Evolutionary conservation across 2,329 filamentous ascomycete species (phyloP).

Genomic region (Lasiodiplodia hormozganensis): DNA sequence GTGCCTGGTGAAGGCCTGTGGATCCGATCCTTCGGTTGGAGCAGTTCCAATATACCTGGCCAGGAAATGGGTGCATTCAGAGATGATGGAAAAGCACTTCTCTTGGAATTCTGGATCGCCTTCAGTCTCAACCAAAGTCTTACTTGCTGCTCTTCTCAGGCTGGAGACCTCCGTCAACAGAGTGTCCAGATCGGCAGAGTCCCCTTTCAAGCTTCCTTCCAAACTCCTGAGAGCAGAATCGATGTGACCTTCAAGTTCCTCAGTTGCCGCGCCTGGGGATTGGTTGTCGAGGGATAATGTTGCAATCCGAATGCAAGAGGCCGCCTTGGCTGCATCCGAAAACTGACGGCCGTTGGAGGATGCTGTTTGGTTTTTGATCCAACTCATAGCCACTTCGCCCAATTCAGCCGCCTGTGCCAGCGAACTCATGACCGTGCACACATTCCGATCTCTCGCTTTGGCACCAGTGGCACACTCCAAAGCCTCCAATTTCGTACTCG

Average conservation of each 20-base stretch:
- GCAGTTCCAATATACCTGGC: conserved; percentile 41
- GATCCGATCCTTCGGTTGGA: conserved; percentile 33
- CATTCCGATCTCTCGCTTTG: conserved; percentile 24
- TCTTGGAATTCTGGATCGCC: conserved; percentile 18
- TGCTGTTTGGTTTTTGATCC: conserved; percentile 34
- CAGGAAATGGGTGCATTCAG: conserved; percentile 42
- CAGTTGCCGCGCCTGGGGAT: conserved; percentile 34
- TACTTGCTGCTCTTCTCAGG: conserved; percentile 36
- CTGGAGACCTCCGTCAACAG: conserved; percentile 42
- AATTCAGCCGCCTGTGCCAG: conserved; percentile 45
- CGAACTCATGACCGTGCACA: conserved; percentile 37
- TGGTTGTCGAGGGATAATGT: conserved; percentile 41
- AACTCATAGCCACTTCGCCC: conserved; percentile 43
- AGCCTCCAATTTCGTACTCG: conserved; percentile 13
- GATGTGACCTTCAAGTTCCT: conserved; percentile 34
- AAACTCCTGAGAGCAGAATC: conserved; percentile 38
- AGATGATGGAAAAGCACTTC: conserved; percentile 35
- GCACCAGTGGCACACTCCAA: background rate
- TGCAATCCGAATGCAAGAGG: conserved; percentile 39
- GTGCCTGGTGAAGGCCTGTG: conserved; percentile 8
- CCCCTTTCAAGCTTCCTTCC: conserved; percentile 41
- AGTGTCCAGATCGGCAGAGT: conserved; percentile 42
- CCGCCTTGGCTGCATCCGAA: conserved; percentile 38
- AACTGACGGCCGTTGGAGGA: conserved; percentile 31
- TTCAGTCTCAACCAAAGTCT: conserved; percentile 34